Conservation (phyloP, 441 rosid genomes). For the Viola pubescens region DNA sequence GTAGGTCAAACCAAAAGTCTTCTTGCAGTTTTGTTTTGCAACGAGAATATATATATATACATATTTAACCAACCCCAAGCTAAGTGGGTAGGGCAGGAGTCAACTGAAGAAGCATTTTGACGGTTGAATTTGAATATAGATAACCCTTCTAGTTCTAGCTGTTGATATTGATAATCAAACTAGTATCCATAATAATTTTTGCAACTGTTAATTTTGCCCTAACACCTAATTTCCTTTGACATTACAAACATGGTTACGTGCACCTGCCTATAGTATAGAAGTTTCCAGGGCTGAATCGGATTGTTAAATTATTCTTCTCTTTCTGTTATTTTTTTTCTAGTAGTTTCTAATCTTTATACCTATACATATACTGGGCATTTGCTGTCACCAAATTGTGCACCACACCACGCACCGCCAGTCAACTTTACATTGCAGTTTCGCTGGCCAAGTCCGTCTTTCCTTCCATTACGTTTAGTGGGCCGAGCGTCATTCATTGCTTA, state of each 20-base stretch:
- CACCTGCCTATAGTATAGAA: neutral
- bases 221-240: constrained; percentile 40
- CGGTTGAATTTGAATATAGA: constrained; percentile 1
- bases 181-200: neutral
- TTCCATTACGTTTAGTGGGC: too few relatives aligned
- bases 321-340: neutral
- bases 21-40: neutral
- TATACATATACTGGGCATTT: too few relatives aligned
- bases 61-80: constrained; percentile 5
- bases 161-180: too few relatives aligned
- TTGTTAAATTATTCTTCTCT: neutral
- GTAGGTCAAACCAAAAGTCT: constrained; percentile 2
- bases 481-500: too few relatives aligned
- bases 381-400: too few relatives aligned
- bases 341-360: too few relatives aligned
- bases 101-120: constrained; percentile 17
- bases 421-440: too few relatives aligned
- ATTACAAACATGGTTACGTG: neutral
- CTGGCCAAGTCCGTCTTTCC: too few relatives aligned
- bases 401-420: too few relatives aligned
- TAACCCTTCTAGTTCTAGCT: too few relatives aligned
- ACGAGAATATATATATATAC: neutral
- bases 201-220: constrained; percentile 22
- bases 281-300: neutral
- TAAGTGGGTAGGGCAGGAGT: constrained; percentile 23